phyloP scores from a whole-genome alignment of 1,284 basidiomycete species.

The Sparassis latifolia region DNA sequence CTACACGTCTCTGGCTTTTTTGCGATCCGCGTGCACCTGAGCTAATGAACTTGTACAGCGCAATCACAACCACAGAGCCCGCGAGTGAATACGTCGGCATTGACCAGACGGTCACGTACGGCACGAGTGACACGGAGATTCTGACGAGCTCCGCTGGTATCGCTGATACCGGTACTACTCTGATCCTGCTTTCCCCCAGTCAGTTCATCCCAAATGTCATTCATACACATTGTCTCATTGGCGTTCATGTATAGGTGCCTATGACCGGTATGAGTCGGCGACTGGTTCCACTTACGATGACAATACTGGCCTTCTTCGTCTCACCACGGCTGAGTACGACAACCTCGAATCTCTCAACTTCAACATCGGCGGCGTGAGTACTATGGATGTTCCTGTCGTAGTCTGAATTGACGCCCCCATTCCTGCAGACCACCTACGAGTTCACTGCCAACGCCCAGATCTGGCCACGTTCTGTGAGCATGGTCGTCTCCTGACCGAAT shows the following conservation, averaged over 20 bases:
- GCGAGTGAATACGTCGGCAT: constrained; percentile 27
- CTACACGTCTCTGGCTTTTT: constrained; percentile 32
- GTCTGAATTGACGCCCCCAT: neutral
- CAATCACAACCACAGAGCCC: constrained; percentile 25
- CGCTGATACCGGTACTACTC: constrained; percentile 25
- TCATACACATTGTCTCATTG: no score
- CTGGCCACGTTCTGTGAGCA: constrained; percentile 7
- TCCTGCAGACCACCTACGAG: constrained; percentile 6
- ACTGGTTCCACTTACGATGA: constrained; percentile 44
- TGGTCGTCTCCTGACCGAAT: neutral
- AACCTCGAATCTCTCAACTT: constrained; percentile 20
- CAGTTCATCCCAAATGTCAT: neutral
- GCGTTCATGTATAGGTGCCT: constrained; percentile 33
- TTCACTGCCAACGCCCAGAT: constrained; percentile 8
- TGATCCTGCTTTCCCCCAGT: constrained; percentile 32
- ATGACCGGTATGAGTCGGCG: constrained; percentile 36
- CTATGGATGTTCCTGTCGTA: constrained; percentile 6
- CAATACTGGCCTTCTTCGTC: constrained; percentile 45
- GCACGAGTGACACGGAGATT: constrained; percentile 14
- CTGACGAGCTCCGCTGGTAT: constrained; percentile 19
- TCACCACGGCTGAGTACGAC: constrained; percentile 42
- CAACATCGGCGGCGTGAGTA: constrained; percentile 27
- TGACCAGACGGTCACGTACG: constrained; percentile 18
- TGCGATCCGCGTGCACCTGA: neutral
- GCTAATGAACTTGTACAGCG: constrained; percentile 16